phyloP scores from a whole-genome alignment of 75 land plant species.

The Picea sitchensis region DNA sequence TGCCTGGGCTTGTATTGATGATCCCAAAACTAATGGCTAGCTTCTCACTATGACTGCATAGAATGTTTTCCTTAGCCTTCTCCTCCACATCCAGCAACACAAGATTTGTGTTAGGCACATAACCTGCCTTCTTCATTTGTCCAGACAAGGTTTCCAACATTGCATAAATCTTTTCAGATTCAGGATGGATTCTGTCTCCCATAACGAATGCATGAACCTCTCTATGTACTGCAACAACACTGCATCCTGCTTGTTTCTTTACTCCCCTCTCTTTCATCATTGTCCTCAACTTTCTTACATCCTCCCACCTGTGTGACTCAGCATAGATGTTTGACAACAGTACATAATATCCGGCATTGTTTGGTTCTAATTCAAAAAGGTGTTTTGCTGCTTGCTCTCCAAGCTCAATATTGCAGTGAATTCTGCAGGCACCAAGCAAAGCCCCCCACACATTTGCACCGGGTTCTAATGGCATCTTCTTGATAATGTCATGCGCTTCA shows the following conservation, averaged over 20 bases:
- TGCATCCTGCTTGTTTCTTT: slow-evolving; percentile 42
- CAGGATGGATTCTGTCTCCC: slow-evolving; percentile 31
- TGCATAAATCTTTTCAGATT: slow-evolving; percentile 14
- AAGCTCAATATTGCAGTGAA: slow-evolving; percentile 21
- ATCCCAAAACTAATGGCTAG: no score
- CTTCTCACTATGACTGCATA: no score
- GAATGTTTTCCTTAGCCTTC: no score
- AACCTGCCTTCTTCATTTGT: slow-evolving; percentile 17
- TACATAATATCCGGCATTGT: slow-evolving; percentile 40
- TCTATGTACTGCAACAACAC: slow-evolving; percentile 36
- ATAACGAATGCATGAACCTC: slow-evolving; percentile 27
- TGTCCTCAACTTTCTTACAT: slow-evolving; percentile 30
- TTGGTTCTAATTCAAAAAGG: slow-evolving; percentile 48
- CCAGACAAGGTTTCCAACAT: slow-evolving; percentile 30
- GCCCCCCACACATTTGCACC: slow-evolving; percentile 41
- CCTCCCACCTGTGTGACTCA: slow-evolving; percentile 23
- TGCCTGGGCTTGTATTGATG: no score
- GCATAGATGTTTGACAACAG: slow-evolving; percentile 45
- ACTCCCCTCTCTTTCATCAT: slow-evolving; percentile 38
- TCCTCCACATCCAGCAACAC: no score
- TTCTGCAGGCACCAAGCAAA: slow-evolving; percentile 54
- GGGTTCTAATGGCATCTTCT: slow-evolving; percentile 27
- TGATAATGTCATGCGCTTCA: slow-evolving; percentile 26
- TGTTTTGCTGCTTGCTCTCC: slow-evolving; percentile 22
- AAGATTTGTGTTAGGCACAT: no score